Conservation (phyloP, 2,329 filamentous ascomycete genomes). For the Cadophora sp. region DNA sequence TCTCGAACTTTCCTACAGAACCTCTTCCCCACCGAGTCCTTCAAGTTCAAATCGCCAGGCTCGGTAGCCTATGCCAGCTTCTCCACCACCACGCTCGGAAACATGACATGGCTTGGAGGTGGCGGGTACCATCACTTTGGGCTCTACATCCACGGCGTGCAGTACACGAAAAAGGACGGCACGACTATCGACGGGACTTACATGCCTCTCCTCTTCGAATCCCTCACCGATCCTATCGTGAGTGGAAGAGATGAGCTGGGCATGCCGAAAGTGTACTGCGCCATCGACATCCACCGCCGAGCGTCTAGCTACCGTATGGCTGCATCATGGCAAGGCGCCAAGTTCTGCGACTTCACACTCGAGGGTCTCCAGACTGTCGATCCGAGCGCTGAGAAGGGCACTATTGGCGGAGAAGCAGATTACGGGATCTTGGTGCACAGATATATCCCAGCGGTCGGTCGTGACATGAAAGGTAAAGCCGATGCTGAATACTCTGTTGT, state of each 20-base stretch:
- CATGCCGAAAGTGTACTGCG: no score
- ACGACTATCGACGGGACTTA: no score
- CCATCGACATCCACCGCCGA: constrained; percentile 57
- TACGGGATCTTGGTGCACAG: constrained; percentile 60
- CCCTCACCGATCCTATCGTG: no score
- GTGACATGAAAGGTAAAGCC: no score
- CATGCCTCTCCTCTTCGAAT: no score
- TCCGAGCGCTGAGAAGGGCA: constrained; percentile 43
- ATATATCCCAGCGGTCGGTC: constrained; percentile 60
- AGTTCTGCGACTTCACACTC: constrained; percentile 49
- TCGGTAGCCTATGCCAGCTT: constrained; percentile 44
- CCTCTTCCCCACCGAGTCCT: constrained; percentile 46
- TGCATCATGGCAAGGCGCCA: constrained; percentile 52
- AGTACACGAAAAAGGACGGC: no score
- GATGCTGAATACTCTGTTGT: no score
- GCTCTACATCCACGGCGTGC: no score
- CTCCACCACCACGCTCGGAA: no score
- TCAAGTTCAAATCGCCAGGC: constrained; percentile 45
- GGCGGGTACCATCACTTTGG: no score
- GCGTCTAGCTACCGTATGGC: constrained; percentile 56
- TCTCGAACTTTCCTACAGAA: constrained; percentile 50
- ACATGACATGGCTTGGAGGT: no score
- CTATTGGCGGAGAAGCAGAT: constrained; percentile 37
- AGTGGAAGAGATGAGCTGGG: no score
- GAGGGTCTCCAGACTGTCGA: constrained; percentile 45